Evolutionary conservation across 2,329 filamentous ascomycete species (phyloP), one percentile per base, ranked within the genome.

Genomic region (Dactylella cylindrospora): DNA sequence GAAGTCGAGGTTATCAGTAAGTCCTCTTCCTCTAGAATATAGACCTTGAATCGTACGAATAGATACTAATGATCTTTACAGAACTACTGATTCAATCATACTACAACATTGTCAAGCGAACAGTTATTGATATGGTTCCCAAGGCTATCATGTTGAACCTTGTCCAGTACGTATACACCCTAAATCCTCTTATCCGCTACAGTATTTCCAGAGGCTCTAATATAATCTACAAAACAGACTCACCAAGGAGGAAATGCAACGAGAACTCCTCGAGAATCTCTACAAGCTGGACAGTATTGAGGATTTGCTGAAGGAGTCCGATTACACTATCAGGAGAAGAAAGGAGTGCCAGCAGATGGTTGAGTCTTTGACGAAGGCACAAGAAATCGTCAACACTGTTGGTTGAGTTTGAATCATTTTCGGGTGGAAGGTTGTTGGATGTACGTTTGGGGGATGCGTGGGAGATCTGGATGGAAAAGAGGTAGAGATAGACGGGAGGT

Each of bases 321-420:
- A 98, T 74, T 97, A 95, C 79, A 98, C 93, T 2, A 80, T 95
- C 70, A 84, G 91, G 70, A 81, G 93, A 74, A 82, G 93, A 73
- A 98, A 98, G 79, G 93, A 98, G 75, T 98, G 93, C 76, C 90
- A 94, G 76, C 90, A 96, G 76, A 98, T 98, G 93, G 93, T 98
- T 45, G 93, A 98, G 75, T 94, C 88, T 51, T 78, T 98, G 71
- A 77, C 80, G 68, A 86, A 87, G 74, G 93, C 93, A 54, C 93
- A 84, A 74, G 93, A 98, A 78, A 97, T 98, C 76, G 93, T 98
- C 72, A 90, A 88, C 75, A 69, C 66, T 43, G 68, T 69, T 33
- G 67, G 66, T 47, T 69, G n/a, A n/a, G n/a, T n/a, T n/a, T n/a
- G n/a, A n/a, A n/a, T n/a, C n/a, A n/a, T n/a, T n/a, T n/a, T n/a